Evolutionary conservation across 768 basidiomycete species (phyloP), one percentile per base, ranked within the genome.

Genomic region (Suillus decipiens): DNA sequence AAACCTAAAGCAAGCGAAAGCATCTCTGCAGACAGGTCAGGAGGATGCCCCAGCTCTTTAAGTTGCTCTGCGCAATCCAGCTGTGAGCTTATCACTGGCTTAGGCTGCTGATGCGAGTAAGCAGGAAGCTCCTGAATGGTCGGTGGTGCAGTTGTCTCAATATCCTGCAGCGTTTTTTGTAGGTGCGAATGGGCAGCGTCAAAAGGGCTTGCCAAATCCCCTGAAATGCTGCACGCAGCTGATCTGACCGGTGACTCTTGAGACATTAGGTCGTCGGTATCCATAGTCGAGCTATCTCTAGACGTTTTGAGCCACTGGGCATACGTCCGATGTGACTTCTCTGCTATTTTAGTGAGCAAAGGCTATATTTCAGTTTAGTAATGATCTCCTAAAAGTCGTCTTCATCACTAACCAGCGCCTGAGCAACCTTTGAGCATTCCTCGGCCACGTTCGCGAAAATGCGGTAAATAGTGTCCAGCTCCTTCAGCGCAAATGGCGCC

Each of bases 401-500:
- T 24, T 54, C 24, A 62, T 34, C 8, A 78, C 83, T 61, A 67
- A 86, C 89, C 54, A 88, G 75, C 37, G 86, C 83, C 68, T 86
- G 86, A 15, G 80, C 80, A 54, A 85, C 85, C 65, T 85, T 84
- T 6, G 86, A 83, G 54, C 88, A 78, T n/a, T 86, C 80, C 60
- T 80, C 79, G 19, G 83, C 82, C 11, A 86, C 87, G 53, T 82
- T 80, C 59, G 75, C 73, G 74, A 89, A 89, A 39, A 91, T 74
- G 37, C 79, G 77, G 63, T 83, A 83, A 4, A 84, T 84, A 28
- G 80, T 79, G 56, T 87, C 87, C 28, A 91, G 76, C 65, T 88
- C 84, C 67, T 82, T 80, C 37, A 89, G 75, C 2, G 88, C 89
- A 71, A 81, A 81, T 14, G 81, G 79, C 1, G 87, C 84, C 41